These are phyloP conservation scores for Ogataea nakhonphanomensis DNA, from an alignment of 805 yeast species.

Conservation along the genomic window DNA sequence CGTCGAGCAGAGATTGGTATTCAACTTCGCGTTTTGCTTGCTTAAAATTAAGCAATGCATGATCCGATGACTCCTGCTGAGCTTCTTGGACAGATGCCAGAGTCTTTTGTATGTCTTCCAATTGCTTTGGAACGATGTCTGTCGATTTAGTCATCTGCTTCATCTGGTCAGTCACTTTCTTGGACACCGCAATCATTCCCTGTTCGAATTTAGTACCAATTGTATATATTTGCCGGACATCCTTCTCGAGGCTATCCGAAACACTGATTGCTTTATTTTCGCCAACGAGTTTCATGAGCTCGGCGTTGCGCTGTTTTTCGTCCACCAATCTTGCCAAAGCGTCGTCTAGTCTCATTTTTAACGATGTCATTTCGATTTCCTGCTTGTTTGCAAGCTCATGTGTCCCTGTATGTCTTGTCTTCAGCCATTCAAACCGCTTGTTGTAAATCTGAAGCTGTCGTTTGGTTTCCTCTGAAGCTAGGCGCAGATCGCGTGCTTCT, in stretches of 20 bases:
- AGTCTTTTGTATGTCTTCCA: slow-evolving; percentile 2
- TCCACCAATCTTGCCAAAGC: slow-evolving; percentile 45
- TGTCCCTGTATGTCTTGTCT: slow-evolving; percentile 11
- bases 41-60: slow-evolving; percentile 7
- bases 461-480: slow-evolving; percentile 2
- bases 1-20: slow-evolving; percentile 8
- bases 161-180: slow-evolving; percentile 4
- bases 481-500: slow-evolving; percentile 14
- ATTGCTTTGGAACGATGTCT: background rate
- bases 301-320: slow-evolving; percentile 38
- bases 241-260: background rate
- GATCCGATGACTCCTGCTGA: slow-evolving; percentile 6
- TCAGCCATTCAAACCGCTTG: slow-evolving; percentile 16
- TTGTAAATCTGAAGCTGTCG: slow-evolving; percentile 12
- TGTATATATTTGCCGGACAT: slow-evolving; percentile 5
- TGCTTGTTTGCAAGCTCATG: slow-evolving; percentile 12
- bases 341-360: slow-evolving; percentile 39
- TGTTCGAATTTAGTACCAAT: slow-evolving; percentile 7
- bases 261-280: background rate
- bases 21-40: slow-evolving; percentile 9
- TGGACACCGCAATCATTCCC: slow-evolving; percentile 3
- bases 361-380: slow-evolving; percentile 28
- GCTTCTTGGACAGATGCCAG: background rate
- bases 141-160: background rate
- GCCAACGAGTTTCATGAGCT: slow-evolving; percentile 20